These are phyloP conservation scores for Neofusicoccum cordaticola DNA, from an alignment of 2,329 filamentous ascomycete species.

Conservation along the genomic window DNA sequence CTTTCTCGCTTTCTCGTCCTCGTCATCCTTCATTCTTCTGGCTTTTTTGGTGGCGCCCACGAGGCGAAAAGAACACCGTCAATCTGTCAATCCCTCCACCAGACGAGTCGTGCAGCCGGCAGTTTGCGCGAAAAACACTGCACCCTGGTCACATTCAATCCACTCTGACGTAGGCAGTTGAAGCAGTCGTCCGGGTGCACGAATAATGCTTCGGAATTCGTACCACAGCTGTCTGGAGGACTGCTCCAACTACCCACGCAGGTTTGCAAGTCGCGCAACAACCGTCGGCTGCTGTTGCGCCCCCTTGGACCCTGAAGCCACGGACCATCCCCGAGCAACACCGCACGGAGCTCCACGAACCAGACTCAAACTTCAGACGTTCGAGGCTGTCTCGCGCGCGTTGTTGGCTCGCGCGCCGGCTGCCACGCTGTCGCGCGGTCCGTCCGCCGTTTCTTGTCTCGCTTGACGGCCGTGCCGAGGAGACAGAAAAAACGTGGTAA, in stretches of 20 bases:
- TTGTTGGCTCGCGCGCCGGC: background rate
- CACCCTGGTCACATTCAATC: too few relatives aligned
- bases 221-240: too few relatives aligned
- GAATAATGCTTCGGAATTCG: too few relatives aligned
- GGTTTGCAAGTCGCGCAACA: too few relatives aligned
- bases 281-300: background rate
- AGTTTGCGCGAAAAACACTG: too few relatives aligned
- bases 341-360: background rate
- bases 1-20: background rate
- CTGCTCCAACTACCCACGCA: too few relatives aligned
- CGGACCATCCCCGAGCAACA: background rate
- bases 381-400: background rate
- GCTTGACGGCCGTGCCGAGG: background rate
- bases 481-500: background rate
- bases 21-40: background rate
- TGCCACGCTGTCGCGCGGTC: background rate
- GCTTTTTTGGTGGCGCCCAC: background rate
- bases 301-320: background rate
- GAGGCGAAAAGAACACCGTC: too few relatives aligned
- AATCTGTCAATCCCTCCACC: too few relatives aligned
- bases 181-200: background rate
- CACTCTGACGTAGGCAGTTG: too few relatives aligned
- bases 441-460: background rate
- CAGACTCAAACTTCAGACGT: conserved; percentile 14
- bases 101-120: too few relatives aligned